A percentile compares a stretch with the other conserved stretches of the same genome.
These are phyloP conservation scores for Geosmithia morbida DNA, from an alignment of 2,329 filamentous ascomycete species.

Conservation along the genomic window DNA sequence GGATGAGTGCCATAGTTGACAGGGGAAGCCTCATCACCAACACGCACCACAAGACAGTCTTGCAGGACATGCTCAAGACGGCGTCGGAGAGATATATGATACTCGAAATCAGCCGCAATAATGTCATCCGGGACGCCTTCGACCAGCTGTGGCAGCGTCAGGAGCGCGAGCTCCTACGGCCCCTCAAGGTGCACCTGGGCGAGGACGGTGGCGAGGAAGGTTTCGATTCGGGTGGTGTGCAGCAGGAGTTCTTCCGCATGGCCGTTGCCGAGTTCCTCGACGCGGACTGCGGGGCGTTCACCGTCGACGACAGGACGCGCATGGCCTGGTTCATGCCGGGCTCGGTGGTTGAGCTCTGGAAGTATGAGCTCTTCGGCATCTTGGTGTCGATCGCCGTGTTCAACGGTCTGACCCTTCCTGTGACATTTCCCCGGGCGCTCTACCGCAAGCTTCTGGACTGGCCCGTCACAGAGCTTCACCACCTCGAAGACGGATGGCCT, in stretches of 20 bases:
- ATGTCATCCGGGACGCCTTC: slow-evolving; percentile 59
- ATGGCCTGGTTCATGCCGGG: slow-evolving; percentile 83
- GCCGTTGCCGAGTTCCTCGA: slow-evolving; percentile 68
- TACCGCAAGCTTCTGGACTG: slow-evolving; percentile 67
- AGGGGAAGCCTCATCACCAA: slow-evolving; percentile 40
- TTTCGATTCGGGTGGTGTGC: slow-evolving; percentile 85
- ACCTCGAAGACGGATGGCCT: slow-evolving; percentile 81
- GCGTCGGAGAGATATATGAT: slow-evolving; percentile 59
- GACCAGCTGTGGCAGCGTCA: slow-evolving; percentile 85
- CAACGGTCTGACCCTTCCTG: slow-evolving; percentile 81
- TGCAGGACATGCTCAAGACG: slow-evolving; percentile 49
- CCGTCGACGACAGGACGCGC: slow-evolving; percentile 57
- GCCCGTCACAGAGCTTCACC: slow-evolving; percentile 53
- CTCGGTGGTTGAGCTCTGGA: slow-evolving; percentile 71
- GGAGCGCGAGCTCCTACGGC: slow-evolving; percentile 65
- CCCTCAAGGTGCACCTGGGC: slow-evolving; percentile 77
- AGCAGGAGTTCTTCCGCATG: slow-evolving; percentile 89
- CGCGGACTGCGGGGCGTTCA: slow-evolving; percentile 68
- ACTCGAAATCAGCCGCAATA: slow-evolving; percentile 50
- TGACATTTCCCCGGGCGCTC: slow-evolving; percentile 75
- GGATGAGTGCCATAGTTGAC: slow-evolving; percentile 40
- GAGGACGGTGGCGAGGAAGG: slow-evolving; percentile 76
- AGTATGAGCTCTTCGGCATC: slow-evolving; percentile 78
- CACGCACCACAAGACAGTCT: slow-evolving; percentile 41
- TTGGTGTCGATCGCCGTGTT: slow-evolving; percentile 84